Evolutionary conservation across 805 yeast genomes (phyloP).

Genomic region (Blastobotrys chiropterorum): DNA sequence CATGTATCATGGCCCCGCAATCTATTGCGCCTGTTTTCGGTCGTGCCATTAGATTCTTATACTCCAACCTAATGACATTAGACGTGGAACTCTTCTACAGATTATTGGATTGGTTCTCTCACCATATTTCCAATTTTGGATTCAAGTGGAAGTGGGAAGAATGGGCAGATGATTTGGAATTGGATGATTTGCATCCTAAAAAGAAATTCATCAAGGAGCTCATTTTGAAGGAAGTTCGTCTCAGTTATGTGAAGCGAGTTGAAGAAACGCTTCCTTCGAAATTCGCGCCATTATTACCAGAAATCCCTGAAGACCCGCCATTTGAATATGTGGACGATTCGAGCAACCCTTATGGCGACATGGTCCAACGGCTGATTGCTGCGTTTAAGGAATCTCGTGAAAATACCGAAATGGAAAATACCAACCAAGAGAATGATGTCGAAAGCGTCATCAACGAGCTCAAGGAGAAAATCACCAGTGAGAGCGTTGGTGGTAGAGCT

Average conservation of each 20-base stretch:
- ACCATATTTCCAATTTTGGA: slow-evolving; percentile 87
- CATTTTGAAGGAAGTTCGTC: slow-evolving; percentile 75
- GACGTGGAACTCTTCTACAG: slow-evolving; percentile 73
- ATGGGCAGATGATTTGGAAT: slow-evolving; percentile 55
- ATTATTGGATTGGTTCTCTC: slow-evolving; percentile 84
- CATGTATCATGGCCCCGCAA: slow-evolving; percentile 73
- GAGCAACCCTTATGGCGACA: slow-evolving; percentile 33
- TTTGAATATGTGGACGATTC: slow-evolving; percentile 35
- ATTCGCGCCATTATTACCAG: slow-evolving; percentile 42
- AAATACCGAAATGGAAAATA: slow-evolving; percentile 15
- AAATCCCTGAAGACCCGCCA: slow-evolving; percentile 31
- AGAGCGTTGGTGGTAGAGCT: slow-evolving; percentile 29
- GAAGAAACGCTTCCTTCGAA: slow-evolving; percentile 63
- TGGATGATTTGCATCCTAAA: slow-evolving; percentile 59
- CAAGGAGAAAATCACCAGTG: slow-evolving; percentile 22
- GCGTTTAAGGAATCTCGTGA: slow-evolving; percentile 11
- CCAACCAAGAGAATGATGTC: slow-evolving; percentile 12
- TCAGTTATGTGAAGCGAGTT: slow-evolving; percentile 70
- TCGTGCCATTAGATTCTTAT: slow-evolving; percentile 79
- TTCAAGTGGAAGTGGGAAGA: slow-evolving; percentile 98
- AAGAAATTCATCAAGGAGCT: slow-evolving; percentile 68
- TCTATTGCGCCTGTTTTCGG: slow-evolving; percentile 94
- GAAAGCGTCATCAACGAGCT: slow-evolving; percentile 16
- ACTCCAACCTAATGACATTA: slow-evolving; percentile 54
- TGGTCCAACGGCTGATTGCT: slow-evolving; percentile 35